Percentiles rank a stretch among this genome's conserved stretches.
Evolutionary conservation across 1,284 basidiomycete genomes (phyloP).

Genomic region (Ganoderma multipileum): DNA sequence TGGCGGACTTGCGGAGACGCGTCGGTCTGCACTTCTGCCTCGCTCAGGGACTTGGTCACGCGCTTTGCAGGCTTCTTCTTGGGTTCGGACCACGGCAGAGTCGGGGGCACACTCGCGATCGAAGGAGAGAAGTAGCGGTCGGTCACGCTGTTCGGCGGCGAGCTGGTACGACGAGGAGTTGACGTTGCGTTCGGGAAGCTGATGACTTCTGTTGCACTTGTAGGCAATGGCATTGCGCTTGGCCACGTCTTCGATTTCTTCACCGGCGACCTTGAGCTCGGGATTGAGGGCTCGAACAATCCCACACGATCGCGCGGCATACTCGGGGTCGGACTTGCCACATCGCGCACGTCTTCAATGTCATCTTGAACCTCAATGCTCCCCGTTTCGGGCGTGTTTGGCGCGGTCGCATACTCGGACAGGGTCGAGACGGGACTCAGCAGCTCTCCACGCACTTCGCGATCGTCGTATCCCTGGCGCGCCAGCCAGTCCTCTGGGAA

Average conservation of each 20-base stretch:
- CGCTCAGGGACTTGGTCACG: conserved; percentile 7
- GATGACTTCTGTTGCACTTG: conserved; percentile 1
- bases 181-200: not conserved
- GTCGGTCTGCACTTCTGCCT: conserved; percentile 22
- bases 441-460: not conserved
- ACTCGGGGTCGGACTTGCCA: not conserved
- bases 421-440: conserved; percentile 15
- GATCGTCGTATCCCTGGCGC: not conserved
- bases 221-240: not conserved
- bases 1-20: conserved; percentile 3
- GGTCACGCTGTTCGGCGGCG: not conserved
- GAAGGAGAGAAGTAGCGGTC: not conserved
- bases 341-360: not conserved
- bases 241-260: not conserved
- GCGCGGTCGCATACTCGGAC: conserved; percentile 22
- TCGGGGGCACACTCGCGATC: not conserved
- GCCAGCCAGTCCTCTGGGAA: conserved; percentile 22
- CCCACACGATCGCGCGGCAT: not conserved
- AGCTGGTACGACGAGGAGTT: not conserved
- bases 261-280: not conserved
- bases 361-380: not conserved
- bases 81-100: not conserved
- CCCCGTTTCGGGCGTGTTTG: conserved; percentile 10
- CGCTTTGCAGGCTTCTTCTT: not conserved
- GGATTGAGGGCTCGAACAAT: not conserved